These are phyloP conservation scores for Saccharomycopsis fibuligera DNA, from an alignment of 805 yeast species.

Conservation along the genomic window DNA sequence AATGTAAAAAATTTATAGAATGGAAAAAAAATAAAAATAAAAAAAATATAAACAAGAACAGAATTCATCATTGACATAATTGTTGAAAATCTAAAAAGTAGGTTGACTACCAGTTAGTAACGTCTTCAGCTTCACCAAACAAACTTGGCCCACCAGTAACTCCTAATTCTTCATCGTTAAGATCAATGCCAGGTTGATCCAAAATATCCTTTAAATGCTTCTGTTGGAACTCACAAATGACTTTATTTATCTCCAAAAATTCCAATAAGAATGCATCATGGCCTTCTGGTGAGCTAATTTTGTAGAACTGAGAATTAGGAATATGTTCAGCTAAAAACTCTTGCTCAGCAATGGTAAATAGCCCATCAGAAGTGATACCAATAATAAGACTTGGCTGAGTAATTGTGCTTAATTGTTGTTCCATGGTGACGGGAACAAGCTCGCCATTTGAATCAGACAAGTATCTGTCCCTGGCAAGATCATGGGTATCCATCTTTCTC, in stretches of 20 bases:
- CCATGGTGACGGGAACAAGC: slow-evolving; percentile 26
- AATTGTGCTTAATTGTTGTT: slow-evolving; percentile 52
- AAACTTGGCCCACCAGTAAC: slow-evolving; percentile 51
- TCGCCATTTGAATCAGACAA: slow-evolving; percentile 29
- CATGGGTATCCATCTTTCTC: slow-evolving; percentile 92
- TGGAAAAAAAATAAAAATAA: too few species aligned
- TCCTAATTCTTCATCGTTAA: slow-evolving; percentile 36
- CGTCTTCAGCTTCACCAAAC: slow-evolving; percentile 92
- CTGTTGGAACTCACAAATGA: slow-evolving; percentile 61
- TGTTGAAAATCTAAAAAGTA: too few species aligned
- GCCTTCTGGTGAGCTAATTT: slow-evolving; percentile 88
- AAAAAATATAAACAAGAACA: too few species aligned
- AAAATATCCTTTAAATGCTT: slow-evolving; percentile 53
- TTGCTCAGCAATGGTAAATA: slow-evolving; percentile 90
- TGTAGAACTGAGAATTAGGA: slow-evolving; percentile 60
- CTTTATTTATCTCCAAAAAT: slow-evolving; percentile 70
- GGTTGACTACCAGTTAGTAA: slow-evolving; percentile 88
- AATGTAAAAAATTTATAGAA: too few species aligned
- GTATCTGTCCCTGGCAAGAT: slow-evolving; percentile 70
- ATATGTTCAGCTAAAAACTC: slow-evolving; percentile 70
- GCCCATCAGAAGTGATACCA: slow-evolving; percentile 88
- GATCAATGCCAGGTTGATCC: slow-evolving; percentile 36
- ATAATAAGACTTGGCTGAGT: slow-evolving; percentile 74
- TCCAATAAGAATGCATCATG: slow-evolving; percentile 95
- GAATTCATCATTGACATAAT: too few species aligned